Base-by-base conservation (phyloP, 164 flowering plant genomes). In the Macadamia integrifolia region DNA sequence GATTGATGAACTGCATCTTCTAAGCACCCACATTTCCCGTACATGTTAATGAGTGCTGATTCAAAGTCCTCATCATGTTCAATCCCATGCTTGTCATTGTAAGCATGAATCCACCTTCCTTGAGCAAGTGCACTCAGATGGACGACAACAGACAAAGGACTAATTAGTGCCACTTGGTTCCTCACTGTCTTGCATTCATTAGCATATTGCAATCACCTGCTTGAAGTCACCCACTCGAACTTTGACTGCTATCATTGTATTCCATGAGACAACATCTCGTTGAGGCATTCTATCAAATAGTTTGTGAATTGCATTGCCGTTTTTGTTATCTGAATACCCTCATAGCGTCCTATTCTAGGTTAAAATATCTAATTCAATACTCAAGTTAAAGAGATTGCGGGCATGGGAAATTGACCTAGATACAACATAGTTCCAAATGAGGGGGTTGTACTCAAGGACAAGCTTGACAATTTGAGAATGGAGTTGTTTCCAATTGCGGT, bases 31-130 rank as follows among this genome's bases (percentile, higher is more conserved):
- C 68, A 65, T 32, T 65, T 65, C 14, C 59, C 59, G 3, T 65
- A 65, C 68, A 65, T 65, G 60, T 65, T 52, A 56, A 65, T 53
- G 48, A 65, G 68, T 12, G 68, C 59, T 53, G 68, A 65, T 15
- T 46, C 68, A 13, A 65, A 59, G 23, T 65, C 52, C 68, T 65
- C 60, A 52, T 65, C 68, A 53, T 52, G 68, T 14, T 65, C 31
- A 31, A 65, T 31, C n/a, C 46, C 30, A n/a, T 65, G 44, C 60
- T 65, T 65, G 18, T 64, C 67, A 9, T 49, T 64, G 52, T 64
- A 64, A 30, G 67, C 56, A 49, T 50, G 67, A 14, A 64, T n/a
- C 67, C 67, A 64, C n/a, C 67, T 50, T 64, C 67, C 67, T 49
- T 64, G 67, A 28, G 67, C 67, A 64, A 64, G 67, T 49, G 67